phyloP scores from a whole-genome alignment of 2,329 filamentous ascomycete genomes.

The Trichothecium sympodiale region DNA sequence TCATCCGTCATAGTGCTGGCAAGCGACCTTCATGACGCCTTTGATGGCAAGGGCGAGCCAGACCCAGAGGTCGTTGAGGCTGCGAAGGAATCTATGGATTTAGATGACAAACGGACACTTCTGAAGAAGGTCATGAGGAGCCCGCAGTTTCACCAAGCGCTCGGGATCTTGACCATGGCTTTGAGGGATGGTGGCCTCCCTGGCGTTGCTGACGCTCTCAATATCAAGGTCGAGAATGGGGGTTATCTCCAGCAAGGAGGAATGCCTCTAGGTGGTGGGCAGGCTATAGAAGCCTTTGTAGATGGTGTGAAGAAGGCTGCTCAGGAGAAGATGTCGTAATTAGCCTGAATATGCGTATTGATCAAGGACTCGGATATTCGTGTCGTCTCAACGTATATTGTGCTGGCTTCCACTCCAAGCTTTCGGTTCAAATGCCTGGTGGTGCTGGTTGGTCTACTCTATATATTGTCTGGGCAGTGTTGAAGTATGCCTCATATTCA shows the following conservation, averaged over 20 bases:
- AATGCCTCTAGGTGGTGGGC: constrained; percentile 76
- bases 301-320: constrained; percentile 77
- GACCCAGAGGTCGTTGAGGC: constrained; percentile 57
- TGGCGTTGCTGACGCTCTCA: constrained; percentile 76
- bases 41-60: constrained; percentile 51
- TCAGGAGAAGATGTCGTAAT: constrained; percentile 37
- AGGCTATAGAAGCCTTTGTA: constrained; percentile 85
- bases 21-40: constrained; percentile 48
- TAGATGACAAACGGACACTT: constrained; percentile 68
- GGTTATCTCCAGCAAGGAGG: constrained; percentile 68
- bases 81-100: constrained; percentile 61
- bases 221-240: constrained; percentile 71
- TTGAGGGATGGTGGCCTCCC: constrained; percentile 83
- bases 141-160: constrained; percentile 81
- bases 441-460: constrained; percentile 19
- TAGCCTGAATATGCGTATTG: no score
- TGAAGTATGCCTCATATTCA: constrained; percentile 35
- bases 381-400: no score
- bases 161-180: constrained; percentile 76
- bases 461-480: constrained; percentile 27
- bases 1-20: constrained; percentile 67
- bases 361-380: no score
- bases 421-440: no score
- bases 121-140: constrained; percentile 74
- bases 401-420: no score